Conservation (phyloP, 805 yeast genomes). For the Teunomyces funiuensis region DNA sequence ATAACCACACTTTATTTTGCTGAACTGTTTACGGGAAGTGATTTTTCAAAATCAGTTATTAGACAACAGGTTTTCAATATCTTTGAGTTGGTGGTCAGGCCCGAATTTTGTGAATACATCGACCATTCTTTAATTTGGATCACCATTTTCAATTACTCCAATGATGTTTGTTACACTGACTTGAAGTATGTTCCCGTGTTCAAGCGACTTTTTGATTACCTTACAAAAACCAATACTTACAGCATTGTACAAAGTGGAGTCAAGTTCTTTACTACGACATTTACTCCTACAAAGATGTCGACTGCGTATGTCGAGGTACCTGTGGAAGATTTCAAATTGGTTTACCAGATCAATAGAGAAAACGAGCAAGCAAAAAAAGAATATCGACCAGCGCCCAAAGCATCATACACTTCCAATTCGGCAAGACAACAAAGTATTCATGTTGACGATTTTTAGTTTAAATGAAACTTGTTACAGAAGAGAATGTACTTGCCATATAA, state of each 20-base stretch:
- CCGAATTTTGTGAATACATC: conserved; percentile 7
- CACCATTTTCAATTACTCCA: conserved; percentile 26
- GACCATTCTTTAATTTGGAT: conserved; percentile 26
- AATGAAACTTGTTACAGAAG: no score
- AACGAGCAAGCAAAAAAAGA: neutral
- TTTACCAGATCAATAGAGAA: conserved; percentile 12
- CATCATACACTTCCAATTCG: conserved; percentile 15
- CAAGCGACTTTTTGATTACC: conserved; percentile 17
- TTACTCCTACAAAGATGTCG: conserved; percentile 9
- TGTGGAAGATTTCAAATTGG: conserved; percentile 16
- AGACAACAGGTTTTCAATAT: conserved; percentile 7
- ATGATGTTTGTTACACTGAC: conserved; percentile 31
- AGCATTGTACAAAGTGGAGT: conserved; percentile 26
- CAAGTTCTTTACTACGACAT: conserved; percentile 21
- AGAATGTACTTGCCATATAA: no score
- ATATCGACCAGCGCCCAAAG: conserved; percentile 7
- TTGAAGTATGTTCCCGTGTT: conserved; percentile 20
- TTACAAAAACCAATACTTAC: conserved; percentile 12
- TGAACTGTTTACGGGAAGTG: conserved; percentile 4
- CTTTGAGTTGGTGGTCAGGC: conserved; percentile 10
- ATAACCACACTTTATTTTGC: conserved; percentile 13
- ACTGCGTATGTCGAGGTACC: conserved; percentile 9
- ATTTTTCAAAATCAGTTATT: conserved; percentile 1
- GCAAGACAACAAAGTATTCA: conserved; percentile 33
- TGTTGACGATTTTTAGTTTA: conserved; percentile 30